Percentiles rank a stretch among this genome's conserved stretches.
Evolutionary conservation across 768 basidiomycete genomes (phyloP).

Genomic region (Xerocomellus intermedius): DNA sequence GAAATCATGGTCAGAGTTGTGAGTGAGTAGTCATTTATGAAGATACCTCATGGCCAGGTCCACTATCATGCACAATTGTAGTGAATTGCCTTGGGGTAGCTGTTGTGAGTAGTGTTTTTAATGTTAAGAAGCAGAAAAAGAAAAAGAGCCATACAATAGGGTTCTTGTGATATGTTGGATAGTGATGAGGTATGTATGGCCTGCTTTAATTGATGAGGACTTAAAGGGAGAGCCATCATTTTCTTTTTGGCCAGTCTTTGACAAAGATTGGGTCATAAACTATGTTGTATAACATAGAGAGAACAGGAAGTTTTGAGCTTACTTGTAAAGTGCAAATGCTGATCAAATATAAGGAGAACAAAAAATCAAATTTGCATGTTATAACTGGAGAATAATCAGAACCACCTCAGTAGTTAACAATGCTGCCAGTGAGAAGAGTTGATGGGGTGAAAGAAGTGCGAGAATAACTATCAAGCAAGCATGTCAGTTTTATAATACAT

Average conservation of each 20-base stretch:
- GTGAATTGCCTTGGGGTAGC: conserved; percentile 19
- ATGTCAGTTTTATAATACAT: not conserved
- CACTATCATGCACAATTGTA: conserved; percentile 2
- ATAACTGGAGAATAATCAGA: not conserved
- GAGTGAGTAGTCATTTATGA: not conserved
- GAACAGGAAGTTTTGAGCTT: not conserved
- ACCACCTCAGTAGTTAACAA: not conserved
- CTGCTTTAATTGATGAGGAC: conserved; percentile 9
- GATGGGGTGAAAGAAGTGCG: not conserved
- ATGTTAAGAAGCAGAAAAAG: not conserved
- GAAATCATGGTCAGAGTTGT: conserved; percentile 4
- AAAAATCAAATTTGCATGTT: not conserved
- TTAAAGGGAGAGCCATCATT: conserved; percentile 22
- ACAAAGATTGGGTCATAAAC: not conserved
- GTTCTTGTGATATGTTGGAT: not conserved
- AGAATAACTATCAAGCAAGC: not conserved
- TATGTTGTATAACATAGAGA: not conserved
- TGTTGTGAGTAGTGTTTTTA: not conserved
- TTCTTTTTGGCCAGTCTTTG: not conserved
- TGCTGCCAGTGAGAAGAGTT: not conserved
- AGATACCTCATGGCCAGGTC: conserved; percentile 12
- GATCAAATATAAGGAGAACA: not conserved
- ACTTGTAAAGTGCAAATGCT: conserved; percentile 1
- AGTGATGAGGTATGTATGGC: not conserved
- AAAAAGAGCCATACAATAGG: conserved; percentile 12